Conservation (phyloP, 2,329 filamentous ascomycete genomes). For the Fonsecaea nubica region DNA sequence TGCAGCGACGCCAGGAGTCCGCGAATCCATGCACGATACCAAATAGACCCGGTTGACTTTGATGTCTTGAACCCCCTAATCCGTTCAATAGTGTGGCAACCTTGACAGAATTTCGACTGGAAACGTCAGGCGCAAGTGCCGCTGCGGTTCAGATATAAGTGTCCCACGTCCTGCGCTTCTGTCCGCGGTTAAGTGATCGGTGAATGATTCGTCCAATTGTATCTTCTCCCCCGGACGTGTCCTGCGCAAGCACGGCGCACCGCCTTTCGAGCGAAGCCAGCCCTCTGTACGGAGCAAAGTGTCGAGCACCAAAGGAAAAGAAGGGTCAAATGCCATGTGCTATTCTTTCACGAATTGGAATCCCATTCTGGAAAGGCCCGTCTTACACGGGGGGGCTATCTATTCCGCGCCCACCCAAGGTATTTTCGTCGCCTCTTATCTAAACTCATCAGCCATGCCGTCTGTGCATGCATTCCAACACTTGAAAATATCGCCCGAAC, state of each 20-base stretch:
- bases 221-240: slow-evolving; percentile 68
- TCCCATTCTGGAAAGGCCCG: too few relatives aligned
- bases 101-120: slow-evolving; percentile 92
- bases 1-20: slow-evolving; percentile 78
- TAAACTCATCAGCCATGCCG: not conserved
- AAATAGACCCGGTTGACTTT: slow-evolving; percentile 83
- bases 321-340: too few relatives aligned
- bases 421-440: not conserved
- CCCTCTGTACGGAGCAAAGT: slow-evolving; percentile 23
- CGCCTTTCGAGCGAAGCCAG: slow-evolving; percentile 56
- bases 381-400: too few relatives aligned
- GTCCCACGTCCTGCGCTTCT: slow-evolving; percentile 81
- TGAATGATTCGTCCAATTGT: slow-evolving; percentile 71
- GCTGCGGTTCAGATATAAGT: slow-evolving; percentile 79
- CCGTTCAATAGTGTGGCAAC: slow-evolving; percentile 77
- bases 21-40: slow-evolving; percentile 86
- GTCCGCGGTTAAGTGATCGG: slow-evolving; percentile 72
- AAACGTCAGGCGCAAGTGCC: slow-evolving; percentile 81
- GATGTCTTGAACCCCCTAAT: slow-evolving; percentile 75
- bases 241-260: slow-evolving; percentile 59
- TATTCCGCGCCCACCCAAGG: too few relatives aligned
- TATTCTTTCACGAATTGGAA: too few relatives aligned
- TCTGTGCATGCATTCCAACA: not conserved
- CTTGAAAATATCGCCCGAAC: not conserved
- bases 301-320: too few relatives aligned